Evolutionary conservation across 306 rosid species (phyloP).

Genomic region (Hippophae rhamnoides): DNA sequence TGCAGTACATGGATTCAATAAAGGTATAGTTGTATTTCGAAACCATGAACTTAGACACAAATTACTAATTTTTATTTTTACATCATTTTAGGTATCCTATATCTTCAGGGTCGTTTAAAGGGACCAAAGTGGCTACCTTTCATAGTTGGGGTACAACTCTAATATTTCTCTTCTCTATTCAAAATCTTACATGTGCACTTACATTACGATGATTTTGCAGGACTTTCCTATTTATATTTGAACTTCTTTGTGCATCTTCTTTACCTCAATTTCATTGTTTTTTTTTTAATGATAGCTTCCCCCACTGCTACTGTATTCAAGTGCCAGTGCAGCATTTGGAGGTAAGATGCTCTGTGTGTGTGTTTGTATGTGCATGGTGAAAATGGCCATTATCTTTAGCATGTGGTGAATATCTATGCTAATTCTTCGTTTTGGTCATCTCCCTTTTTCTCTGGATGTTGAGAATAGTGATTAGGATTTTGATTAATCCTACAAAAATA

Average conservation of each 20-base stretch:
- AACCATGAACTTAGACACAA: neutral
- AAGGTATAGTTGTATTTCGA: constrained; percentile 34
- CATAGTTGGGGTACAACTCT: constrained; percentile 55
- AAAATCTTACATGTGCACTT: constrained; percentile 5
- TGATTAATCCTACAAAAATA: too few relatives aligned
- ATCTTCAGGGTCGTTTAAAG: constrained; percentile 65
- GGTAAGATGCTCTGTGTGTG: constrained; percentile 29
- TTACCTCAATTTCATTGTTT: constrained; percentile 15
- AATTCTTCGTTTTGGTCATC: neutral
- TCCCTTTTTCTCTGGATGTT: neutral
- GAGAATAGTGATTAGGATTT: too few relatives aligned
- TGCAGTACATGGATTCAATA: constrained; percentile 64
- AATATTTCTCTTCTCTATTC: constrained; percentile 9
- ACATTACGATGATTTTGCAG: constrained; percentile 2
- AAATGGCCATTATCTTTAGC: neutral
- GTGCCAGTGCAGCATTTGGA: constrained; percentile 85
- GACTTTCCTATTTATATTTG: neutral
- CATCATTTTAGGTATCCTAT: constrained; percentile 60
- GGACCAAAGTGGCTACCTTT: constrained; percentile 99
- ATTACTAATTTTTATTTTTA: constrained; percentile 20
- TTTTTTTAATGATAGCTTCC: constrained; percentile 49
- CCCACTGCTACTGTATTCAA: constrained; percentile 63
- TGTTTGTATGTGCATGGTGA: neutral
- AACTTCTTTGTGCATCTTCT: constrained; percentile 1
- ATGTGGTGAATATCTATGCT: neutral